A percentile compares a stretch with the other conserved stretches of the same genome.
These are phyloP conservation scores for Pseudogymnoascus sp. DNA, from an alignment of 2,329 filamentous ascomycete genomes.

Conservation along the genomic window DNA sequence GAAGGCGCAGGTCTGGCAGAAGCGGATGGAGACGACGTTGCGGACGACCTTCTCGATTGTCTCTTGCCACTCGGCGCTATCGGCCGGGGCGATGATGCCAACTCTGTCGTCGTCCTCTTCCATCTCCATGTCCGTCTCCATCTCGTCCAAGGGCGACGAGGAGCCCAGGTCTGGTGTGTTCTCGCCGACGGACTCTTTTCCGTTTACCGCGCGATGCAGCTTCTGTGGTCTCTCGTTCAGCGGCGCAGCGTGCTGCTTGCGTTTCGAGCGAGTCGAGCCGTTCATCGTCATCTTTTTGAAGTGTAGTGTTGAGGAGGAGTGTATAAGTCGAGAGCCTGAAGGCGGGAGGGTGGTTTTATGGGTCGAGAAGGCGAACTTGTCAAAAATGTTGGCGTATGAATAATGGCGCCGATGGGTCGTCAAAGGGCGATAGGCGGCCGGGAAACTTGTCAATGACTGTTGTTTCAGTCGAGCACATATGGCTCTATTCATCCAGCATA, in stretches of 20 bases:
- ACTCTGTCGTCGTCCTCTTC: conserved; percentile 33
- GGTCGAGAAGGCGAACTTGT: neutral
- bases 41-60: conserved; percentile 91
- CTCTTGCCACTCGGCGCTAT: conserved; percentile 85
- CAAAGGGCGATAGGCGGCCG: conserved; percentile 15
- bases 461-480: conserved; percentile 24
- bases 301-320: neutral
- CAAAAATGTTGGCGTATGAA: neutral
- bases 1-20: conserved; percentile 96
- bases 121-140: conserved; percentile 17
- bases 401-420: conserved; percentile 11
- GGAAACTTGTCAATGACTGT: conserved; percentile 27
- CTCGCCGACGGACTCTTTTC: conserved; percentile 28
- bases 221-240: conserved; percentile 27
- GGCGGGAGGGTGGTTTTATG: conserved; percentile 14
- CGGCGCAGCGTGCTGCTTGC: conserved; percentile 27
- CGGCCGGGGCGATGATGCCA: conserved; percentile 39
- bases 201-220: conserved; percentile 27
- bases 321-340: conserved; percentile 13
- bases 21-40: conserved; percentile 97
- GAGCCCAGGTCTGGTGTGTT: conserved; percentile 27
- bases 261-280: conserved; percentile 25
- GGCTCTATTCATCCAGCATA: conserved; percentile 28
- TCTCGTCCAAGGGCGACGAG: neutral
- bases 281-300: conserved; percentile 22